Evolutionary conservation across 345 rosid genomes (phyloP).

Genomic region (Ceriops tagal): DNA sequence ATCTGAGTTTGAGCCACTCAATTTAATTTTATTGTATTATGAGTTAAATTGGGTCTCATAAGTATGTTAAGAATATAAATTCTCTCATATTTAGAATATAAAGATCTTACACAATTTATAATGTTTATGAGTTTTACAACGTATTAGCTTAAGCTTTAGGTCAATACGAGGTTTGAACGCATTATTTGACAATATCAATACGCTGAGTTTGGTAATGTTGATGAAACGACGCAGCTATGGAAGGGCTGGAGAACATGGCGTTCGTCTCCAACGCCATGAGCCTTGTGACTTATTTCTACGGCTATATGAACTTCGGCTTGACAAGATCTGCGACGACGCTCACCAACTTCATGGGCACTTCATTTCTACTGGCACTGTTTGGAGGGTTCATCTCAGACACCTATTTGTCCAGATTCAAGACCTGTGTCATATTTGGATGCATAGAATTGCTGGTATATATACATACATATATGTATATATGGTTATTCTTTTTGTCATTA

Average conservation of each 20-base stretch:
- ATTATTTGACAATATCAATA: too few relatives aligned
- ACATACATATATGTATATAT: constrained; percentile 7
- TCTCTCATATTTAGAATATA: too few relatives aligned
- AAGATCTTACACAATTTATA: too few relatives aligned
- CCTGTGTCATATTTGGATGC: constrained; percentile 50
- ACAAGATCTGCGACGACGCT: constrained; percentile 59
- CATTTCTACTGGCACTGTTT: constrained; percentile 47
- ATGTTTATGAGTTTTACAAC: too few relatives aligned
- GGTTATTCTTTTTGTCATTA: too few relatives aligned
- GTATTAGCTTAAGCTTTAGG: background rate
- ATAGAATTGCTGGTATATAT: constrained; percentile 45
- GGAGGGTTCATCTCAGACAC: constrained; percentile 73
- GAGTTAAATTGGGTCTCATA: too few relatives aligned
- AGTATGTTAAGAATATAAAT: too few relatives aligned
- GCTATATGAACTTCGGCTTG: constrained; percentile 63
- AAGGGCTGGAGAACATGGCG: constrained; percentile 60
- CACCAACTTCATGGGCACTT: constrained; percentile 58
- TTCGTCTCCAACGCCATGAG: constrained; percentile 45
- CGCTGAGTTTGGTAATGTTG: background rate
- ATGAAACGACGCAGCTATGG: constrained; percentile 34
- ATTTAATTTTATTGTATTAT: too few relatives aligned
- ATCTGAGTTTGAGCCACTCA: too few relatives aligned
- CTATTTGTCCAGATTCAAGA: constrained; percentile 55
- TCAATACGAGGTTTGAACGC: background rate
- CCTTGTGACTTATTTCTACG: constrained; percentile 50